Base-by-base conservation (phyloP, 495 filamentous ascomycete genomes). In the Penicillium longicatenatum region DNA sequence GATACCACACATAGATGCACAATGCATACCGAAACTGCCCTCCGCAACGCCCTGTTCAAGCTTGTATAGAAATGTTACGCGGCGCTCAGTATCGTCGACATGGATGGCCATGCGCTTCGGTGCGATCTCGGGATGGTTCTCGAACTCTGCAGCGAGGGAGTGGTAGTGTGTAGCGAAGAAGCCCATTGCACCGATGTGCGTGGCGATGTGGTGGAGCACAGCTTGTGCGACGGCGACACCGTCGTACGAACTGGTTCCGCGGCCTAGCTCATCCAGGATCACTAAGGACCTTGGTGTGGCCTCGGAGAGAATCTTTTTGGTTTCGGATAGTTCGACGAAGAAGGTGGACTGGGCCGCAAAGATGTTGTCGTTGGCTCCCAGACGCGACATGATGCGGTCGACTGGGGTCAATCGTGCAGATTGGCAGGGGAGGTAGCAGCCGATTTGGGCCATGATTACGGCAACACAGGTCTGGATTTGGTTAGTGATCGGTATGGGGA, bases 161-260 rank as follows among this genome's bases (percentile, higher is more conserved):
- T 97, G 95, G 71, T 99, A 99, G 68, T 99, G 94, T 0, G 95
- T 99, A 6, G 94, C 94, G 70, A 99, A 99, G 84, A 97, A 97
- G 30, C 95, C 94, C 26, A 95, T 69, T 37, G 93, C 95, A 57
- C 95, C 95, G 47, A 97, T 89, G 68, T 97, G 91, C 7, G 89
- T 90, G 20, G 94, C 93, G 42, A 98, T 82, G 63, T 99, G 93
- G 69, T 98, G 93, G 37, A 99, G 84, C 1, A 98, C 94, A 1
- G 94, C 91, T 72, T 99, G 92, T 6, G 94, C 94, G 17, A 99
- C 94, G 2, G 94, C 94, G 2, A 98, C 90, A 46, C 94, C 94
- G 63, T 99, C 94, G 74, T 97, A 97, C 20, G 87, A 92, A 44
- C 86, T 91, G 3, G 94, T 99, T 54, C 94, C 94, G 44, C 94